These are phyloP conservation scores for Malus orientalis DNA, from an alignment of 306 rosid species.

Conservation along the genomic window DNA sequence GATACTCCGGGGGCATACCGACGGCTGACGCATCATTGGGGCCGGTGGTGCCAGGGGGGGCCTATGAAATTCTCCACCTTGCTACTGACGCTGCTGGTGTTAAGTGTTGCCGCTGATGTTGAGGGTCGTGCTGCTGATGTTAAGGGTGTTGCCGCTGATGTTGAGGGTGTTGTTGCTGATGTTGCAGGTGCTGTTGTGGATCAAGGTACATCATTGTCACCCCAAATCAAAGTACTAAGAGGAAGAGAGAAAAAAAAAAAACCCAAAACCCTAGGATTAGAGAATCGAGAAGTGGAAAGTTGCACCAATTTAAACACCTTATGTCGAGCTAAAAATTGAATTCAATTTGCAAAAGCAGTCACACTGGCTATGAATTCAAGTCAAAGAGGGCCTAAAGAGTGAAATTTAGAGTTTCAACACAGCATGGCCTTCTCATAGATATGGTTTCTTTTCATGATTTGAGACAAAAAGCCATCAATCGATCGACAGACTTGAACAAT, in stretches of 20 bases:
- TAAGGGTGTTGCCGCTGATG: conserved; percentile 34
- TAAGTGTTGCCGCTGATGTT: not conserved
- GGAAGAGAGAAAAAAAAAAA: too few relatives aligned
- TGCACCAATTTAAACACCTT: not conserved
- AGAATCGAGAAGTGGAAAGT: not conserved
- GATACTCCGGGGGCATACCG: conserved; percentile 50
- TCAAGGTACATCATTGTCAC: conserved; percentile 60
- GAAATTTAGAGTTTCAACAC: not conserved
- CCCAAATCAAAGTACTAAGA: not conserved
- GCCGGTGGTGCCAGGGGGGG: conserved; percentile 51
- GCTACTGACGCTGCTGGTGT: conserved; percentile 34
- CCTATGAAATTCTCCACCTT: conserved; percentile 66
- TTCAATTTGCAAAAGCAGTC: not conserved
- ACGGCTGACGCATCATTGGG: conserved; percentile 78
- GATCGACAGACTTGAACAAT: too few relatives aligned
- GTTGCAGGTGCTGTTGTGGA: conserved; percentile 34
- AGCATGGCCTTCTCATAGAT: too few relatives aligned
- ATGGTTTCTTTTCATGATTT: too few relatives aligned
- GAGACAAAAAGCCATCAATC: too few relatives aligned
- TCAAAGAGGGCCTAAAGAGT: not conserved
- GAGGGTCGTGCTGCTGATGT: not conserved
- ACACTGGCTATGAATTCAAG: too few relatives aligned
- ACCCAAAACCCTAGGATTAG: not conserved
- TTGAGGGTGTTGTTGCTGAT: conserved; percentile 31
- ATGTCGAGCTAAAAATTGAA: not conserved